Conservation (phyloP, 306 rosid species). For the Luffa aegyptiaca region DNA sequence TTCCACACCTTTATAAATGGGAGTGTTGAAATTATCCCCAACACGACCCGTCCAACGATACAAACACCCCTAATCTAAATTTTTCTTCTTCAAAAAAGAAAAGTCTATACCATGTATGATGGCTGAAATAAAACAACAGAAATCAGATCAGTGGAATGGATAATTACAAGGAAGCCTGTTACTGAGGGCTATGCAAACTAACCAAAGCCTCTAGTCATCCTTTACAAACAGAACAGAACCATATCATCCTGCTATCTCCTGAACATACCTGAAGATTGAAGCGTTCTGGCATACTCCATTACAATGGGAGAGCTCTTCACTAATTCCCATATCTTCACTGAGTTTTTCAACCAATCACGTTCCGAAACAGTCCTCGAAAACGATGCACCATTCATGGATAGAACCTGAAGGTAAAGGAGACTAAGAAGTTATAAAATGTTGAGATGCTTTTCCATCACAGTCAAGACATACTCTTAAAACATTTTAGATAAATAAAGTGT, state of each 20-base stretch:
- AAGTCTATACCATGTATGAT: neutral
- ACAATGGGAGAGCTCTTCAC: constrained; percentile 65
- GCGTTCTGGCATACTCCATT: constrained; percentile 56
- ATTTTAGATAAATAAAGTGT: neutral
- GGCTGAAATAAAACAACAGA: neutral
- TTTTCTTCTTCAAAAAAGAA: neutral
- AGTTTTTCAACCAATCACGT: constrained; percentile 88
- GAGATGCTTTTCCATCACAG: neutral
- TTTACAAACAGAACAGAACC: neutral
- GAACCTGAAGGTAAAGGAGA: constrained; percentile 31
- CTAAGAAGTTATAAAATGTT: neutral
- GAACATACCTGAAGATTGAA: constrained; percentile 57
- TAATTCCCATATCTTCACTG: constrained; percentile 78
- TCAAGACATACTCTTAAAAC: neutral
- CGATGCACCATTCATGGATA: constrained; percentile 54
- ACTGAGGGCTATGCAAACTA: neutral
- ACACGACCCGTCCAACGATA: neutral
- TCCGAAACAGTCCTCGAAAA: constrained; percentile 53
- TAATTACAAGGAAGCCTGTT: neutral
- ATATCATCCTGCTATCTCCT: constrained; percentile 33
- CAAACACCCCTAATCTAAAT: neutral
- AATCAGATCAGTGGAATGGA: neutral
- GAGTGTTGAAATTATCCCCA: neutral
- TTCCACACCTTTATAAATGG: neutral
- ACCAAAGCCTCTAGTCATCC: neutral